Evolutionary conservation across 352 stramenopile species (phyloP), one percentile per base, ranked within the genome.

Genomic region (Aphanomyces cochlioides): DNA sequence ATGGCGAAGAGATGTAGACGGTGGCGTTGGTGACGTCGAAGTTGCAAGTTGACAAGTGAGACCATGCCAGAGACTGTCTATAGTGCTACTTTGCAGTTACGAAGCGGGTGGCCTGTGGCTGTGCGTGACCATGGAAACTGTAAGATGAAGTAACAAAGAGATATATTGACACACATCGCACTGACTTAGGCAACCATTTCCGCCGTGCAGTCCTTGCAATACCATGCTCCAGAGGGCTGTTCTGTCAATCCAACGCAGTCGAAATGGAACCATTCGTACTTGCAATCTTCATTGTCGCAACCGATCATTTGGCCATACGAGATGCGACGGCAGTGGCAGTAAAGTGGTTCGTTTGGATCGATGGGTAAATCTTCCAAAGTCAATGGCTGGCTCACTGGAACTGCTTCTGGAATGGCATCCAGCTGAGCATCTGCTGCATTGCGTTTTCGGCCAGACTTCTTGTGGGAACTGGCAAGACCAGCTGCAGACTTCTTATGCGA

Each of bases 221-320:
- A 95, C 87, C 87, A 95, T 43, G 85, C 90, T 69, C 85, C 87
- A 2, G 81, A 76, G 19, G 87, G 87, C 72, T 95, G 87, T 50
- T 95, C 85, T 41, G 82, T 90, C 60, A 96, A 81, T 7, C 87
- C 87, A 15, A 96, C 89, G 72, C 89, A 96, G 70, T 89, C 79
- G 66, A 96, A 96, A 75, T 96, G 89, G 74, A 96, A 96, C 89
- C 89, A 96, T 74, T 96, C 89, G 78, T 94, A 96, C 77, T 96
- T 93, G 85, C 90, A 97, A 74, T 93, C 88, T 74, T 95, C 87
- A 66, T 97, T 96, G 76, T 97, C 90, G 69, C 90, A 97, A 68
- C 89, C 90, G 13, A 96, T 86, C 90, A 97, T 97, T 64, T 97
- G 86, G 7, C 90, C 90, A 69, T 92, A 96, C 50, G 90, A 96